Evolutionary conservation across 2,329 filamentous ascomycete genomes (phyloP), one percentile per base, ranked within the genome.

Genomic region (Diplocarpon rosae): DNA sequence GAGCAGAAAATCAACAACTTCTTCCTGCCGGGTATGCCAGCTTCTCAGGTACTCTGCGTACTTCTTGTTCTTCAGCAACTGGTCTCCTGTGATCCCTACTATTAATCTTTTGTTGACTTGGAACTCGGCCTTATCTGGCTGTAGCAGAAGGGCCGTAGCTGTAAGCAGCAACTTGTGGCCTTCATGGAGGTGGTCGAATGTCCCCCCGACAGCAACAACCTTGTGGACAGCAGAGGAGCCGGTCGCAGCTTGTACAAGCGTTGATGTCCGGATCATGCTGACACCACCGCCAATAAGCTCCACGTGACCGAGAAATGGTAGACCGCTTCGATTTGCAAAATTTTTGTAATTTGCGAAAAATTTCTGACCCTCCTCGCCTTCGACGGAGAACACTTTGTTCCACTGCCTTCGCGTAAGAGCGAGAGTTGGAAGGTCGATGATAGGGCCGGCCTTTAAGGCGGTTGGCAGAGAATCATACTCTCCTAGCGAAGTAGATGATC

Each of bases 101-200:
- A 88, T 83, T 50, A 93, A 73, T 10, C 72, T 72, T 49, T 76
- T 75, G 16, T 69, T 65, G 27, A 59, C 52, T 1, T 60, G 57
- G 0, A 67, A 58, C 20, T 50, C 50, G 14, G 52, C 49, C 14
- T 28, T 59, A 55, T 28, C 64, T 75, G 70, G 47, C 76, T 75
- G 45, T 84, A 63, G 71, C 13, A 87, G 72, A 45, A 95, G 75
- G 0, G 81, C 76, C 0, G 84, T 85, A 49, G 89, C 89, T n/a
- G 89, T 88, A 15, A 98, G 75, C 15, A 98, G 75, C n/a, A 96
- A 72, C 66, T 96, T 98, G 68, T 98, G 92, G 5, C 92, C 92
- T 3, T 85, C 80, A 61, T 98, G 92, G 16, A 98, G 74, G 64
- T 96, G 88, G 63, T 98, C 92, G 65, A 96, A 98, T 0, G 92